Percentiles rank a stretch among this genome's conserved stretches.
phyloP scores from a whole-genome alignment of 208 protist species.

The Trypanosoma rangeli region DNA sequence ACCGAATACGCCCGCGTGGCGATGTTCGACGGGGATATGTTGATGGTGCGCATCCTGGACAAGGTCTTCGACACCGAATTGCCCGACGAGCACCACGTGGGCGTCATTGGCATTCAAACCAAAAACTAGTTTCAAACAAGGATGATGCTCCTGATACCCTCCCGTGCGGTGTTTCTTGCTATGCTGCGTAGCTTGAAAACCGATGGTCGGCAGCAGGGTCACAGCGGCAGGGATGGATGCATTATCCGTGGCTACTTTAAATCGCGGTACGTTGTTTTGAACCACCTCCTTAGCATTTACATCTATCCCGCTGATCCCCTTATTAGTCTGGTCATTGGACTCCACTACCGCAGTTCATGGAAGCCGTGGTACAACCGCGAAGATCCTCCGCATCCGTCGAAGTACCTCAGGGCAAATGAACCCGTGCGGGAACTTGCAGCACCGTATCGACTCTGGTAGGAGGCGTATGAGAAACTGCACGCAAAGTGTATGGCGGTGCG shows the following conservation, averaged over 20 bases:
- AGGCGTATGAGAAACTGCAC: conserved; percentile 21
- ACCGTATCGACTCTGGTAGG: conserved; percentile 26
- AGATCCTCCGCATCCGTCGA: not conserved
- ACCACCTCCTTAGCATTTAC: conserved; percentile 15
- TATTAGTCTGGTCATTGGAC: conserved; percentile 7
- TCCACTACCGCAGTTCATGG: conserved; percentile 24
- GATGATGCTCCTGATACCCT: conserved; percentile 26
- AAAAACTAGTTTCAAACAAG: conserved; percentile 23
- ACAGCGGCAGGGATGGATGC: conserved; percentile 12
- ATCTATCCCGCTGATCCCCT: conserved; percentile 3
- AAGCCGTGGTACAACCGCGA: conserved; percentile 26
- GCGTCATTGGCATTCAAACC: conserved; percentile 19
- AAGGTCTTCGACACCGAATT: conserved; percentile 17
- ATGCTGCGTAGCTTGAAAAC: conserved; percentile 5
- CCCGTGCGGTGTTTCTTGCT: conserved; percentile 2
- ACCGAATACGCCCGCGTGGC: conserved; percentile 25
- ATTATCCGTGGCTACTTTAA: conserved; percentile 20
- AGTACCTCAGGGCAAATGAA: not conserved
- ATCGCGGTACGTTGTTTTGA: conserved; percentile 14
- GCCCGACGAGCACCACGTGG: conserved; percentile 10
- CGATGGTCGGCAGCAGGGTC: not conserved
- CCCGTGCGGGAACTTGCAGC: conserved; percentile 13
- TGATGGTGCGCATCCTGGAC: conserved; percentile 22
- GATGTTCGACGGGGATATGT: conserved; percentile 27
- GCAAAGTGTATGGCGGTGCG: not conserved